phyloP scores from a whole-genome alignment of 179 eudicot species.

The Nepenthes alata region DNA sequence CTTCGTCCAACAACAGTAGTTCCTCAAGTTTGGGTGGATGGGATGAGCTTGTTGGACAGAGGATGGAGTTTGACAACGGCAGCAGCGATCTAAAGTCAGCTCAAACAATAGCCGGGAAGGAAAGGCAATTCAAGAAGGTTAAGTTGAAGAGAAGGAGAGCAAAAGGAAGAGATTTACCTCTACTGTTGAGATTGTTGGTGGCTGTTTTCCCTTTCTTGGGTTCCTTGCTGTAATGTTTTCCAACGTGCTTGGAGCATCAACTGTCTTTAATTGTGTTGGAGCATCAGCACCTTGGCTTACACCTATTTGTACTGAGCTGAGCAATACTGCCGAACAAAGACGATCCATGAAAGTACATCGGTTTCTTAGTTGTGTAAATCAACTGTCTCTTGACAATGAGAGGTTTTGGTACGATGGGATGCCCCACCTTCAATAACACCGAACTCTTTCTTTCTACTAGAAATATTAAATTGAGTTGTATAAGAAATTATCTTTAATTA shows the following conservation, averaged over 20 bases:
- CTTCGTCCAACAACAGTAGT: constrained; percentile 11
- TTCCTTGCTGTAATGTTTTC: constrained; percentile 12
- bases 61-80: constrained; percentile 9
- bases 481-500: too few relatives aligned
- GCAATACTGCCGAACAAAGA: too few relatives aligned
- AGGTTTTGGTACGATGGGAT: too few relatives aligned
- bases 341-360: too few relatives aligned
- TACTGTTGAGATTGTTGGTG: constrained; percentile 48
- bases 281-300: constrained; percentile 11
- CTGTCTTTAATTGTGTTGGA: constrained; percentile 14
- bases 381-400: too few relatives aligned
- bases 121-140: constrained; percentile 8
- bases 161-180: constrained; percentile 32
- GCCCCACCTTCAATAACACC: too few relatives aligned
- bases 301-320: too few relatives aligned
- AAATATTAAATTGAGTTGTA: too few relatives aligned
- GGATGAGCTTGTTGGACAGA: constrained; percentile 50
- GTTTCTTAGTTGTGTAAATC: too few relatives aligned
- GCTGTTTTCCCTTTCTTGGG: constrained; percentile 65
- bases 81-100: constrained; percentile 5
- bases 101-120: constrained; percentile 7
- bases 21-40: constrained; percentile 55
- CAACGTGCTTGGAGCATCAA: constrained; percentile 21
- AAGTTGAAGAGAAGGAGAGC: constrained; percentile 16
- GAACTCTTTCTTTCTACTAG: too few relatives aligned